Conservation (phyloP, 352 stramenopile species). For the Globisporangium middletonii region DNA sequence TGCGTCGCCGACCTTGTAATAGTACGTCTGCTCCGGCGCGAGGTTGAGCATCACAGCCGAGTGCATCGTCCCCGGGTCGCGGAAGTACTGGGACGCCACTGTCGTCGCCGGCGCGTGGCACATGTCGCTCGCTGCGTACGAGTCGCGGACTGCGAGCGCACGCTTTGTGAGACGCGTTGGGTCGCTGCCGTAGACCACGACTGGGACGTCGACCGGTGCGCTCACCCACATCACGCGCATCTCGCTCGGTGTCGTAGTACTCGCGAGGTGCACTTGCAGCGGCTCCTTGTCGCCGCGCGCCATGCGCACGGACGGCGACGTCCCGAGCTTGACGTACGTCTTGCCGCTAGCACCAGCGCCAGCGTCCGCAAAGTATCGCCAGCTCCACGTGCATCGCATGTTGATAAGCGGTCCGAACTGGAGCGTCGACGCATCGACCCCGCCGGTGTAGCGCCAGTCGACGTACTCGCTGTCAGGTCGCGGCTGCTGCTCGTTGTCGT, state of each 20-base stretch:
- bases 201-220: constrained; percentile 22
- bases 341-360: constrained; percentile 15
- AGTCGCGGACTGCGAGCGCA: constrained; percentile 5
- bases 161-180: background rate
- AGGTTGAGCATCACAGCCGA: constrained; percentile 15
- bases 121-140: constrained; percentile 19
- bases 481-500: constrained; percentile 8
- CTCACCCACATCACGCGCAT: constrained; percentile 61
- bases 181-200: constrained; percentile 29
- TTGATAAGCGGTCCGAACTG: constrained; percentile 20
- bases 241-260: constrained; percentile 11
- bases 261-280: constrained; percentile 10
- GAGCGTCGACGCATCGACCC: constrained; percentile 4
- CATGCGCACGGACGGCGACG: constrained; percentile 19
- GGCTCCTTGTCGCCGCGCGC: constrained; percentile 23
- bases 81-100: constrained; percentile 9
- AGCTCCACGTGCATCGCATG: constrained; percentile 22
- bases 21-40: constrained; percentile 12
- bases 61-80: constrained; percentile 21
- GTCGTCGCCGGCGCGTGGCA: constrained; percentile 19
- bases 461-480: constrained; percentile 11
- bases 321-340: constrained; percentile 18
- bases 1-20: constrained; percentile 19
- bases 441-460: constrained; percentile 10
- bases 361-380: constrained; percentile 20